These are phyloP conservation scores for Collybiopsis confluens DNA, from an alignment of 768 basidiomycete genomes.

Conservation along the genomic window DNA sequence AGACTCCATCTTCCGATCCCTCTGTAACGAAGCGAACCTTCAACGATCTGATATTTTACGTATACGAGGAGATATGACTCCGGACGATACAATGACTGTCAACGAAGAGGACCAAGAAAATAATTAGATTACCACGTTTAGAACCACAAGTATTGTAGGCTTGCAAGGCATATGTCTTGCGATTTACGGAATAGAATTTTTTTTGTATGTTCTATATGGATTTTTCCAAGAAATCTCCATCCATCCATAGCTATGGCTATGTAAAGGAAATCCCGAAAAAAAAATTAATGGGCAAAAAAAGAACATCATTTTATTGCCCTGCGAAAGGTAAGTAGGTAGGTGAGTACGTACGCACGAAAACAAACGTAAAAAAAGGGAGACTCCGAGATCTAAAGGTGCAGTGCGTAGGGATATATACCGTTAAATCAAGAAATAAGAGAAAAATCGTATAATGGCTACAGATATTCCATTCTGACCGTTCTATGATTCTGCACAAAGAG, in stretches of 20 bases:
- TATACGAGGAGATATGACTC: conserved; percentile 26
- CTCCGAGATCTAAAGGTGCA: conserved; percentile 1
- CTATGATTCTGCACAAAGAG: conserved; percentile 10
- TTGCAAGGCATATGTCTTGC: no score
- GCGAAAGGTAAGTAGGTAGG: not conserved
- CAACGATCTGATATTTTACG: conserved; percentile 54
- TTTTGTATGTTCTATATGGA: no score
- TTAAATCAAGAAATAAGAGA: conserved; percentile 14
- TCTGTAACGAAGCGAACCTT: conserved; percentile 67
- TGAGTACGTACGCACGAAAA: not conserved
- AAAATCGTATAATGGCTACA: conserved; percentile 14
- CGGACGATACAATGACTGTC: not conserved
- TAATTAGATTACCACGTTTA: no score
- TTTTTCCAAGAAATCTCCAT: no score
- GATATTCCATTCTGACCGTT: conserved; percentile 5
- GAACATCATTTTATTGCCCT: not conserved
- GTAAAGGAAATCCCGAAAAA: not conserved
- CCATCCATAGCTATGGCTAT: no score
- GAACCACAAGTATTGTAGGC: no score
- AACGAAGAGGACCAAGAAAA: no score
- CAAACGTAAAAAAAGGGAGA: not conserved
- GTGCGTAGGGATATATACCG: conserved; percentile 4
- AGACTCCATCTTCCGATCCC: conserved; percentile 64
- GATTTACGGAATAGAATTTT: no score
- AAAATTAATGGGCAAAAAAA: not conserved